These are phyloP conservation scores for Nakazawaea laoshanensis DNA, from an alignment of 805 yeast species.

Conservation along the genomic window DNA sequence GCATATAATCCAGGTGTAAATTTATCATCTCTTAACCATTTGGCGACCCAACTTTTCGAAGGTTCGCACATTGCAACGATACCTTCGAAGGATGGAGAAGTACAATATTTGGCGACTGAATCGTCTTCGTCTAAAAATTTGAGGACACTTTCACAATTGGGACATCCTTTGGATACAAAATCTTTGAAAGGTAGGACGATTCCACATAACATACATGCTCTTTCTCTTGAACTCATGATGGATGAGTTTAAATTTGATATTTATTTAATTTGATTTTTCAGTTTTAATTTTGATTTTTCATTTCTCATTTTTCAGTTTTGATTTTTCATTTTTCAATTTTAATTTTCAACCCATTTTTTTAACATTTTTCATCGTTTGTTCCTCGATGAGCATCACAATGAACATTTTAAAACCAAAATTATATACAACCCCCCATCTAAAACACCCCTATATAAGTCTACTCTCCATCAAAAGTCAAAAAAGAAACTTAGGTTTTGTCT, in stretches of 20 bases:
- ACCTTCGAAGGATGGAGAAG: constrained; percentile 96
- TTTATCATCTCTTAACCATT: constrained; percentile 88
- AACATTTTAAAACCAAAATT: too few relatives aligned
- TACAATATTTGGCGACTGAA: constrained; percentile 78
- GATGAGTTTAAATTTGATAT: too few relatives aligned
- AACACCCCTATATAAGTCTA: too few relatives aligned
- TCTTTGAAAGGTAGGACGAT: constrained; percentile 72
- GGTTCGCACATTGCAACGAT: constrained; percentile 85
- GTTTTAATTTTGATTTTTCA: too few relatives aligned
- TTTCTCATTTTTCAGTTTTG: too few relatives aligned
- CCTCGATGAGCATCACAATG: too few relatives aligned
- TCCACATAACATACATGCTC: constrained; percentile 98
- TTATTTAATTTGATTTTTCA: too few relatives aligned
- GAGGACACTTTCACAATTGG: constrained; percentile 88
- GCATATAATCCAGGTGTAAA: constrained; percentile 90
- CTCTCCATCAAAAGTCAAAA: too few relatives aligned
- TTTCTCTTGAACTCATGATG: constrained; percentile 53
- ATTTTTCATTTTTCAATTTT: too few relatives aligned
- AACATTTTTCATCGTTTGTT: too few relatives aligned
- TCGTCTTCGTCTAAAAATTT: constrained; percentile 75
- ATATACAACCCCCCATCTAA: too few relatives aligned
- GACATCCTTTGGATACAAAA: constrained; percentile 85
- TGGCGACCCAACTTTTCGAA: constrained; percentile 87
- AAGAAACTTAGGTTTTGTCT: constrained; percentile 5
- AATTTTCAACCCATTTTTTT: too few relatives aligned